Evolutionary conservation across 2,329 filamentous ascomycete genomes (phyloP), one percentile per base, ranked within the genome.

Genomic region (Rosellinia necatrix): DNA sequence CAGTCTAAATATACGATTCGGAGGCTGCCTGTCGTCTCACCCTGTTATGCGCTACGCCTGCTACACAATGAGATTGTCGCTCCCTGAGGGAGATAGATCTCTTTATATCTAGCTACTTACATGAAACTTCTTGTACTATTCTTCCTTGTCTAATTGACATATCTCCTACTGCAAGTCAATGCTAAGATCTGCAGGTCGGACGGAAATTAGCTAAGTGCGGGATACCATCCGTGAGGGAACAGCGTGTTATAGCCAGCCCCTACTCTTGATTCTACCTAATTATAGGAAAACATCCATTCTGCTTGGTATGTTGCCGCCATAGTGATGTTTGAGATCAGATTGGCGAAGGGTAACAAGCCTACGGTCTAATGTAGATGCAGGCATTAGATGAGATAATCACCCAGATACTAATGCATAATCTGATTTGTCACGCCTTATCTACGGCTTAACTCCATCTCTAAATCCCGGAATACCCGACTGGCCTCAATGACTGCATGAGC

Each of bases 391-490:
- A 29, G 37, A 38, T 43, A 38, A 46, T 52, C 24, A 30, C 37
- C n/a, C 13, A 29, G 24, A 9, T 4, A 8, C n/a, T n/a, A n/a
- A n/a, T n/a, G n/a, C n/a, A n/a, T n/a, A n/a, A 6, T 12, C 8
- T 37, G 15, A 30, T 12, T 17, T 24, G 17, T 13, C 32, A 19
- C 10, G 13, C 27, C 24, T 32, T 53, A 44, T 49, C 48, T 49
- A 27, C 37, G 44, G 21, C 35, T 22, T 49, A 54, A 53, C 21
- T 49, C 50, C 55, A 30, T 25, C 8, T 10, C 34, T 58, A 58
- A 57, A 49, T 5, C 15, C 55, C 44, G 49, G 32, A 58, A 44
- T 34, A 41, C 22, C 55, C 49, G 50, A 21, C n/a, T n/a, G n/a
- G n/a, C n/a, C n/a, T n/a, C n/a, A n/a, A n/a, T n/a, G n/a, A n/a